Evolutionary conservation across 2,329 filamentous ascomycete species (phyloP).

Genomic region (Neobulgaria alba): DNA sequence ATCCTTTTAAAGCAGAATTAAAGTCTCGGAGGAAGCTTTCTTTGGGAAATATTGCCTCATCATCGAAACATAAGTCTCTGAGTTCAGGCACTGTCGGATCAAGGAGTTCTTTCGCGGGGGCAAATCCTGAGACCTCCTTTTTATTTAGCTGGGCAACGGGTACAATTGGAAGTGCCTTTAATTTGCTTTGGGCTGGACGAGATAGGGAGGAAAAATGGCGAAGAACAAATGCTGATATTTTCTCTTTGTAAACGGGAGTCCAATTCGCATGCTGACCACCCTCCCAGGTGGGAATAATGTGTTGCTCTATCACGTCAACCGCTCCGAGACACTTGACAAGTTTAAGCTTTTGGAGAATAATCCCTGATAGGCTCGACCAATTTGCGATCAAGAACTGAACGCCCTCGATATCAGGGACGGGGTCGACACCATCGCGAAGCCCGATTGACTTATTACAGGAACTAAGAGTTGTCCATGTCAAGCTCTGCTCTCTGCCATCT

Average conservation of each 20-base stretch:
- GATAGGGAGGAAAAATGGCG: conserved; percentile 9
- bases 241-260: conserved; percentile 10
- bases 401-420: conserved; percentile 10
- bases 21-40: conserved; percentile 13
- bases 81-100: conserved; percentile 13
- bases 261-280: conserved; percentile 2
- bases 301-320: conserved; percentile 8
- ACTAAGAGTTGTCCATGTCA: conserved; percentile 12
- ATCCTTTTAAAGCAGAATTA: conserved; percentile 10
- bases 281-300: conserved; percentile 20
- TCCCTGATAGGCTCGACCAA: not conserved
- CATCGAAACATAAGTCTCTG: conserved; percentile 18
- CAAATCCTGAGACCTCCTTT: conserved; percentile 11
- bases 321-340: conserved; percentile 8
- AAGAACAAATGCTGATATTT: conserved; percentile 13
- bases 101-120: conserved; percentile 13
- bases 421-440: conserved; percentile 7
- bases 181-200: conserved; percentile 1
- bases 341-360: conserved; percentile 7
- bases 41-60: conserved; percentile 22
- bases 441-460: conserved; percentile 9
- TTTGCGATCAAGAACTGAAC: conserved; percentile 15
- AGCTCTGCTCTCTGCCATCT: conserved; percentile 1
- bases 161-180: conserved; percentile 17
- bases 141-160: conserved; percentile 12